A percentile compares a stretch with the other conserved stretches of the same genome.
Evolutionary conservation across 2,329 filamentous ascomycete genomes (phyloP).

Genomic region (Tympanopsis confertula): DNA sequence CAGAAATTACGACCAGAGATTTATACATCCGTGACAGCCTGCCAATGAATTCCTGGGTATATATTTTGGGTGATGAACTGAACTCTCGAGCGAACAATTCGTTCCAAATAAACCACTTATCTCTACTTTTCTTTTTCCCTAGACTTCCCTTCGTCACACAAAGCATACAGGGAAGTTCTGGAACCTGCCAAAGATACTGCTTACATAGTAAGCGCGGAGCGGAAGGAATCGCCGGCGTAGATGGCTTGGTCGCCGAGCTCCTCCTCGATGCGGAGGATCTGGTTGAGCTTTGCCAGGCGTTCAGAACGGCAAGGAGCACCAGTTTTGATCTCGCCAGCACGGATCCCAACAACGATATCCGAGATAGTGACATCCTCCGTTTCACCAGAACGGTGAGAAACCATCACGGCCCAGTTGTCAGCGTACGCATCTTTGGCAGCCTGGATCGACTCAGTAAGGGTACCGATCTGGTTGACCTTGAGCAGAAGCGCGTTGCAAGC

Average conservation of each 20-base stretch:
- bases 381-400: slow-evolving; percentile 97
- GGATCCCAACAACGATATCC: slow-evolving; percentile 93
- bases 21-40: too few species aligned
- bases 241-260: slow-evolving; percentile 85
- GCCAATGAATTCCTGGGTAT: too few species aligned
- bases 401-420: slow-evolving; percentile 97
- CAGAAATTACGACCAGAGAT: too few species aligned
- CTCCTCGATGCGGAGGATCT: slow-evolving; percentile 99
- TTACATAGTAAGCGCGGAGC: slow-evolving; percentile 81
- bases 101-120: too few species aligned
- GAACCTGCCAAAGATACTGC: too few species aligned
- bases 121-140: too few species aligned
- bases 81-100: too few species aligned
- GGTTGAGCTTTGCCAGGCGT: slow-evolving; percentile 98
- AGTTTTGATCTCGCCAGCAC: slow-evolving; percentile 96
- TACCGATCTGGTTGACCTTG: slow-evolving; percentile 99
- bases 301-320: slow-evolving; percentile 92
- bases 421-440: slow-evolving; percentile 97
- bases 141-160: too few species aligned
- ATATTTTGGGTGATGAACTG: too few species aligned
- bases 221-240: slow-evolving; percentile 88
- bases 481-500: slow-evolving; percentile 94
- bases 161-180: too few species aligned
- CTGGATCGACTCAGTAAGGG: slow-evolving; percentile 96
- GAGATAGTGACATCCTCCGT: slow-evolving; percentile 99